Evolutionary conservation across 768 basidiomycete genomes (phyloP).

Genomic region (Kwoniella shandongensis): DNA sequence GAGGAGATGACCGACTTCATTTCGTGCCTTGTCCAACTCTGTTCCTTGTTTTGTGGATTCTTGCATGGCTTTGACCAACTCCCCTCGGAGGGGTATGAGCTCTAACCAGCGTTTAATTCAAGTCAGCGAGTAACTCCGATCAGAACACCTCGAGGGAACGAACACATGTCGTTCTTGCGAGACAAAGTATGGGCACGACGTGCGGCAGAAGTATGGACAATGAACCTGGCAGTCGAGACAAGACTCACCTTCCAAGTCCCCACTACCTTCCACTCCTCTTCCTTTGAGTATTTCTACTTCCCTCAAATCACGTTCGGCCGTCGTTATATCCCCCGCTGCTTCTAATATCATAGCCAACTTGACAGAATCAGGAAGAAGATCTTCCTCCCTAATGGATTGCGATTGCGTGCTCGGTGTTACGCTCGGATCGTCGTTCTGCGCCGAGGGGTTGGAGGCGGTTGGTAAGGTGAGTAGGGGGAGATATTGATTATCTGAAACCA

Average conservation of each 20-base stretch:
- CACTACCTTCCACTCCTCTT: constrained; percentile 37
- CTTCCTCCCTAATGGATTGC: constrained; percentile 1
- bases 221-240: not conserved
- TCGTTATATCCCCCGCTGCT: constrained; percentile 33
- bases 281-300: constrained; percentile 34
- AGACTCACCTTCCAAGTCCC: constrained; percentile 35
- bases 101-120: too few species aligned
- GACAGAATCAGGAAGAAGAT: constrained; percentile 30
- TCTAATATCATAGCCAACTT: constrained; percentile 43
- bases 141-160: too few species aligned
- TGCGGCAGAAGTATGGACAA: too few species aligned
- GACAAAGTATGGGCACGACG: too few species aligned
- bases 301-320: constrained; percentile 36
- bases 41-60: not conserved
- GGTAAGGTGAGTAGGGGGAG: constrained; percentile 27
- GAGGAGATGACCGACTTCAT: constrained; percentile 30
- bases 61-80: constrained; percentile 6
- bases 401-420: not conserved
- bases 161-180: too few species aligned
- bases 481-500: constrained; percentile 41
- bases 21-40: constrained; percentile 20
- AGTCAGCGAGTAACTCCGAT: too few species aligned
- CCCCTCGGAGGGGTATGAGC: constrained; percentile 22
- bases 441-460: not conserved
- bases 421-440: not conserved